Conservation (phyloP, 768 basidiomycete genomes). For the Lactarius vividus region DNA sequence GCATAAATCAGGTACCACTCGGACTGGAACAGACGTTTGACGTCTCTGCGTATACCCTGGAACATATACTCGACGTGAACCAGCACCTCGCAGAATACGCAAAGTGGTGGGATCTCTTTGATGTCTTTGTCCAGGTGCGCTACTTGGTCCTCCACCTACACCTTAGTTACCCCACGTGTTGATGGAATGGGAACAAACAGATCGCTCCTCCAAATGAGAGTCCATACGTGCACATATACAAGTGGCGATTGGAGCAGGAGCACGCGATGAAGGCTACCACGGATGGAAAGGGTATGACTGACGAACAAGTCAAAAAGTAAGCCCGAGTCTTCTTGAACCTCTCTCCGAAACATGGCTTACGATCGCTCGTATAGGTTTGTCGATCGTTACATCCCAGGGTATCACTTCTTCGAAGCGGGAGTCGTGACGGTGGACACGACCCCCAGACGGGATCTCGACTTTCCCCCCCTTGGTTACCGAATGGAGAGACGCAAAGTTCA, state of each 20-base stretch:
- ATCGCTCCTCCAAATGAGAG: conserved; percentile 39
- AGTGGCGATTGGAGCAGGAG: conserved; percentile 90
- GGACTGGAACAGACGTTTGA: conserved; percentile 36
- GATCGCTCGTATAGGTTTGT: conserved; percentile 57
- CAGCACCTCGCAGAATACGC: conserved; percentile 56
- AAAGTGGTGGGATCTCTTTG: conserved; percentile 67
- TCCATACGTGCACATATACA: conserved; percentile 61
- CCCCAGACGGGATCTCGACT: conserved; percentile 20
- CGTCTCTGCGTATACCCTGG: conserved; percentile 42
- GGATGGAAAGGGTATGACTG: conserved; percentile 87
- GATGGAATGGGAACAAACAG: conserved; percentile 29
- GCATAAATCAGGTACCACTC: conserved; percentile 45
- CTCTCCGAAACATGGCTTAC: not conserved
- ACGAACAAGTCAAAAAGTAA: conserved; percentile 64
- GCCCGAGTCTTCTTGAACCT: not conserved
- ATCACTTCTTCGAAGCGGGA: conserved; percentile 78
- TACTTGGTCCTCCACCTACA: not conserved
- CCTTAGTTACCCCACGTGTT: not conserved
- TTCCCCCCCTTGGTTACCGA: conserved; percentile 47
- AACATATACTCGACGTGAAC: conserved; percentile 65
- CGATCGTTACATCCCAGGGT: conserved; percentile 91
- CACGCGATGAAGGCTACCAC: conserved; percentile 82
- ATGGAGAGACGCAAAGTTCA: conserved; percentile 27
- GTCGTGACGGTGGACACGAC: conserved; percentile 38
- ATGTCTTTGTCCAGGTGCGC: conserved; percentile 73